Base-by-base conservation (phyloP, 306 rosid genomes). In the Malus sieversii region DNA sequence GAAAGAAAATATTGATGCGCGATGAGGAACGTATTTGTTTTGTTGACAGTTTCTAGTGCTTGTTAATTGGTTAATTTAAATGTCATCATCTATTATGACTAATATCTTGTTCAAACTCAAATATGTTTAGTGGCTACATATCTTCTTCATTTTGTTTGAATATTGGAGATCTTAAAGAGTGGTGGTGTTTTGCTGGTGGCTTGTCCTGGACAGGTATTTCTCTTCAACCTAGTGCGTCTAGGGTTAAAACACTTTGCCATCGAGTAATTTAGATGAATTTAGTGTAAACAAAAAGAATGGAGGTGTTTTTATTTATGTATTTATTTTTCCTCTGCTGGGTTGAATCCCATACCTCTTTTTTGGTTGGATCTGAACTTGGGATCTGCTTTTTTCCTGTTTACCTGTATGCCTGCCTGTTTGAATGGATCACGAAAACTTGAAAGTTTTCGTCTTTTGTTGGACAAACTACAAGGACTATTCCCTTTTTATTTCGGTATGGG, bases 371-470 rank as follows among this genome's bases (percentile, higher is more conserved):
- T 85, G 86, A 82, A 81, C 73, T 86, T 76, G 67, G 75, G 18
- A 85, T 78, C 79, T 82, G 81, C 80, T 88, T 88, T 86, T 77
- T 68, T 82, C 88, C 76, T 15, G 71, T 78, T 61, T 61, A 61
- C 74, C 86, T 78, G 87, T 80, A 44, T 73, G 87, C 45, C 80
- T 86, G 90, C 87, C 80, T 72, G 84, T 80, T 89, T 81, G 77
- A 75, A 80, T 77, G 78, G 69, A 68, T 59, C 64, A 59, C 32
- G 46, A 74, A 76, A 84, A 22, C 75, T 68, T 82, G 30, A 33
- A 48, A 15, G 20, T 15, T 82, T 81, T 78, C 71, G 23, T 80
- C 29, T 52, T 72, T 70, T 20, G 79, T 82, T 79, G 76, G 76
- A 63, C 79, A 74, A 76, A 71, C 72, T 77, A 53, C 35, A 63